Base-by-base conservation (phyloP, 768 basidiomycete genomes). In the Amanita rubescens region DNA sequence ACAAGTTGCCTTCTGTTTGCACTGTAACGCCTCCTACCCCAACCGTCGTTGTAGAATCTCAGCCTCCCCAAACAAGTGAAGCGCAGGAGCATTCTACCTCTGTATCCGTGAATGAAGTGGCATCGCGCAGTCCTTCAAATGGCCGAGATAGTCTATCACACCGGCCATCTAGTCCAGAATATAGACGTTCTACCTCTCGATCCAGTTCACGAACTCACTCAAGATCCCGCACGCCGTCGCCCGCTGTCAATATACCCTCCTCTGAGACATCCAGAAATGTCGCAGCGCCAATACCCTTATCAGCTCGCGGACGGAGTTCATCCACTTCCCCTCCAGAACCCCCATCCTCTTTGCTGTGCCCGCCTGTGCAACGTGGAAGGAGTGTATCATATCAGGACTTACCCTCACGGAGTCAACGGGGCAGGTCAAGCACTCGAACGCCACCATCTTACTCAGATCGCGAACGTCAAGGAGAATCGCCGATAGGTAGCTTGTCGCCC, bases 211-310 rank as follows among this genome's bases (percentile, higher is more conserved):
- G 66, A 30, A 71, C 71, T 27, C 63, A 68, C 37, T 76, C 73
- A 15, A 67, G 67, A 44, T 72, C 75, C 22, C 67, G 77, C 38
- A 78, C 77, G 11, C 76, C 76, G 15, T 76, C 76, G 0, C 76
- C 77, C 35, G 37, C 33, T 20, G 37, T 42, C 54, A 30, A 50
- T 37, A 46, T n/a, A 30, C 24, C 42, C 32, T 27, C 24, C 19
- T 24, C 35, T 6, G 54, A 41, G 35, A n/a, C 20, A 25, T 8
- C 20, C 46, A 33, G 27, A 27, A 37, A 33, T 53, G 11, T 35
- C 10, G 33, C 35, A 11, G 14, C 24, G 9, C n/a, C 27, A 1
- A 20, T 30, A 12, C 46, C 37, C 12, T 8, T 42, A 12, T 22
- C 46, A 19, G 49, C 12, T 10, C 43, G 33, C 22, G 12, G n/a